These are phyloP conservation scores for Furcasterigmium sp. DNA, from an alignment of 2,329 filamentous ascomycete genomes.

Conservation along the genomic window DNA sequence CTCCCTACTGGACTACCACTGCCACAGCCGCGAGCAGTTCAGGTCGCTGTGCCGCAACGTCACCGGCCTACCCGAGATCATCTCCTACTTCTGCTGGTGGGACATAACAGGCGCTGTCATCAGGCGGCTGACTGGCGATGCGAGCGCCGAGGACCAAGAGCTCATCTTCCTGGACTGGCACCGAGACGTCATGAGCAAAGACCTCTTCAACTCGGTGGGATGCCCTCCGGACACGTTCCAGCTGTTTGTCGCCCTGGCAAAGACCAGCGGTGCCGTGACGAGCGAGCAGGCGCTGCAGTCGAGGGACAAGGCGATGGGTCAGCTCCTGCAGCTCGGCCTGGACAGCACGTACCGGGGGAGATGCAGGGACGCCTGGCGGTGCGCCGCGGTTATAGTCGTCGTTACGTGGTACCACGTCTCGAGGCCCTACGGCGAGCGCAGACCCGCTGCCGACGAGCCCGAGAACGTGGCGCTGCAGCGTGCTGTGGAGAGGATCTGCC, in stretches of 20 bases:
- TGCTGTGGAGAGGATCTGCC: slow-evolving; percentile 28
- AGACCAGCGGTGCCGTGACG: slow-evolving; percentile 10
- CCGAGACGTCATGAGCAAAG: slow-evolving; percentile 22
- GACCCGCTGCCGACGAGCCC: background rate
- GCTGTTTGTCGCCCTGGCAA: slow-evolving; percentile 26
- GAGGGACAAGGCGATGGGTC: slow-evolving; percentile 15
- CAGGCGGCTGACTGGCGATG: slow-evolving; percentile 13
- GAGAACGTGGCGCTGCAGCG: slow-evolving; percentile 16
- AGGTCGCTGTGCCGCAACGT: slow-evolving; percentile 23
- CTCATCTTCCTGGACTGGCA: slow-evolving; percentile 37
- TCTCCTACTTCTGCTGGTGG: slow-evolving; percentile 34
- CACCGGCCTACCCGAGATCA: slow-evolving; percentile 28
- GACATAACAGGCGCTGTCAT: slow-evolving; percentile 24
- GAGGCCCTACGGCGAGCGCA: background rate
- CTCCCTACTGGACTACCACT: slow-evolving; percentile 33
- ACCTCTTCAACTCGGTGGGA: slow-evolving; percentile 30
- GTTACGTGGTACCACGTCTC: no score
- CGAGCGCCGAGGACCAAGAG: background rate
- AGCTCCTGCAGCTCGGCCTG: slow-evolving; percentile 15
- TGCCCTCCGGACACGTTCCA: slow-evolving; percentile 30
- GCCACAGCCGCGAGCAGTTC: slow-evolving; percentile 24
- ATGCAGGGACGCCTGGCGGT: slow-evolving; percentile 25
- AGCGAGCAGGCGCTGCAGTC: slow-evolving; percentile 9
- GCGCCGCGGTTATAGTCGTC: slow-evolving; percentile 26
- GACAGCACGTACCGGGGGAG: slow-evolving; percentile 14